Evolutionary conservation across 179 eudicot species (phyloP).

Genomic region (Beta corolliflora): DNA sequence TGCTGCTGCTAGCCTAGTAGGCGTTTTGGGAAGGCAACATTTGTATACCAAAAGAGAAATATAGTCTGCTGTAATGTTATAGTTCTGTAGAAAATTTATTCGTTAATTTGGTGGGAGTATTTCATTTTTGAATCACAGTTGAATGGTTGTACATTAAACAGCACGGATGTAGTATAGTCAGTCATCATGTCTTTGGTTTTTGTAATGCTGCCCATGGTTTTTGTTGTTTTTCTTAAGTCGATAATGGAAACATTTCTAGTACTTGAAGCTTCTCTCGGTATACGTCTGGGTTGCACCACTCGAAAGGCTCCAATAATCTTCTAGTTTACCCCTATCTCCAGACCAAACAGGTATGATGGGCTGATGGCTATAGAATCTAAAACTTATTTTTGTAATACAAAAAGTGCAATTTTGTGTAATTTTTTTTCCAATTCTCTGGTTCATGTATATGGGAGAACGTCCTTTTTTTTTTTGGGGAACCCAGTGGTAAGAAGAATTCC

Average conservation of each 20-base stretch:
- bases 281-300: too few relatives aligned
- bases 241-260: not conserved
- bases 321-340: too few relatives aligned
- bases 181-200: not conserved
- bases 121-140: slow-evolving; percentile 25
- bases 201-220: not conserved
- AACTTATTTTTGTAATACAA: too few relatives aligned
- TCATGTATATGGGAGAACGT: too few relatives aligned
- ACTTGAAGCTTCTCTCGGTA: too few relatives aligned
- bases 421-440: too few relatives aligned
- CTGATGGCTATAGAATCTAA: too few relatives aligned
- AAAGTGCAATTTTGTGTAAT: too few relatives aligned
- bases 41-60: slow-evolving; percentile 18
- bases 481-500: too few relatives aligned
- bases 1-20: not conserved
- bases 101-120: slow-evolving; percentile 3
- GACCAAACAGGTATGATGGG: too few relatives aligned
- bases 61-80: slow-evolving; percentile 18
- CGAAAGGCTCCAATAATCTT: too few relatives aligned
- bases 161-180: not conserved
- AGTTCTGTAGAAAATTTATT: not conserved
- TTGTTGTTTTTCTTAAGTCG: not conserved
- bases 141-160: slow-evolving; percentile 9
- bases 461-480: too few relatives aligned
- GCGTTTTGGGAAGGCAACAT: slow-evolving; percentile 16